phyloP scores from a whole-genome alignment of 148 eudicot genomes.

The Rheum nobile region DNA sequence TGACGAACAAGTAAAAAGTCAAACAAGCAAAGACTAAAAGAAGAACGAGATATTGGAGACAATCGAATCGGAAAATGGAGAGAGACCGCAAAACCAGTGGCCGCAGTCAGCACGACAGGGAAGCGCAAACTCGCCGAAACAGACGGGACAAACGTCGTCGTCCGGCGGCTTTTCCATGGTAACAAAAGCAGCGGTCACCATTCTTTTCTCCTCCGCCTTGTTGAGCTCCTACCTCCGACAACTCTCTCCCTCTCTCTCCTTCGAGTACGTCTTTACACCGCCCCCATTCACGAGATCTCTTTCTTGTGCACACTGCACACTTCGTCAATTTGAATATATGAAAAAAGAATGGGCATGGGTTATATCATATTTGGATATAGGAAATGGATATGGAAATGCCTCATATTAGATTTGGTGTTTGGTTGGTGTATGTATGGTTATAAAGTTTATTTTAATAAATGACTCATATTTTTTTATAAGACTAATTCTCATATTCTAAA shows the following conservation, averaged over 20 bases:
- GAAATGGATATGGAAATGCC: too few relatives aligned
- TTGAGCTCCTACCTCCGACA: neutral
- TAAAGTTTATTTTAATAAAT: too few relatives aligned
- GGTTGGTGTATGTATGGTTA: too few relatives aligned
- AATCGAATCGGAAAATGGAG: neutral
- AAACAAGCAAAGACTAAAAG: neutral
- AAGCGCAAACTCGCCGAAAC: neutral
- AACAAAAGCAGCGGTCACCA: neutral
- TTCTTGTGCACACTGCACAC: neutral
- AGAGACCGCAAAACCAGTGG: constrained; percentile 4
- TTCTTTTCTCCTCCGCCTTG: neutral
- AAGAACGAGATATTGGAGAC: neutral
- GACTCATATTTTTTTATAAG: too few relatives aligned
- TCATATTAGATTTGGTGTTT: too few relatives aligned
- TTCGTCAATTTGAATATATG: neutral
- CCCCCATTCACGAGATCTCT: neutral
- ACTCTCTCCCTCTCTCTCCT: neutral
- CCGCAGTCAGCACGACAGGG: neutral
- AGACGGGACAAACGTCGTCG: neutral
- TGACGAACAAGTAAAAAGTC: too few relatives aligned
- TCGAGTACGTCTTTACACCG: neutral
- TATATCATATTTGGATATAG: too few relatives aligned
- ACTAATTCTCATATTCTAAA: too few relatives aligned
- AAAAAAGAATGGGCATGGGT: too few relatives aligned
- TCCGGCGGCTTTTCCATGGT: neutral